Base-by-base conservation (phyloP, 2,329 filamentous ascomycete species). In the Pezicula neosporulosa region DNA sequence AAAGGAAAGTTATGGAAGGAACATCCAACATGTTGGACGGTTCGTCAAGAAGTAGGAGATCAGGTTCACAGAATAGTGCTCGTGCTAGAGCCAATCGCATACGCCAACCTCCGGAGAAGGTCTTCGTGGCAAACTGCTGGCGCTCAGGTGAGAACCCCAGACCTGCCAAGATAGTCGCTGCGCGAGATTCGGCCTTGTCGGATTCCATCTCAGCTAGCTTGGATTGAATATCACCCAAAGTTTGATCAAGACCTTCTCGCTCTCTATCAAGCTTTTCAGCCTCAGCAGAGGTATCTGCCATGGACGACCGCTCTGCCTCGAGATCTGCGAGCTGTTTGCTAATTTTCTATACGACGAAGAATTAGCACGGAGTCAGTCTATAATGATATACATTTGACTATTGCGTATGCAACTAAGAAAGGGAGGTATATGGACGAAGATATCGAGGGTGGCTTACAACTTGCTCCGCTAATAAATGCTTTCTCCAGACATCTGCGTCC, bases 11-110 rank as follows among this genome's bases (percentile, higher is more conserved):
- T 67, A 99, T 97, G 21, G 94, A 97, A n/a, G 94, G 94, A 52
- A 99, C 94, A 73, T 97, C 94, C 90, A 99, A 91, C 93, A 97
- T 97, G 85, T 97, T 97, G 50, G 93, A 97, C 74, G 94, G 94
- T 84, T 99, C 94, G 77, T 99, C 94, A 62, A 99, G 90, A 69
- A 99, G 81, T 53, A 99, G 75, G 48, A 99, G 77, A 72, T 99
- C 94, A 41, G 94, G 94, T 70, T 99, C 94, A 75, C 94, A 99
- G 77, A 99, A 99, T 35, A 99, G 82, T 13, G 94, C 94, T 80
- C 94, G 81, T 12, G 94, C 94, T 56, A 99, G 80, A 13, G 94
- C 94, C 65, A 99, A 76, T 77, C 94, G 87, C 94, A 99, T 99
- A 72, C 94, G 86, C 94, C 94, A 99, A 87, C 94, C 94, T 80